These are phyloP conservation scores for Rhizophagus prolifer DNA, from an alignment of 192 early-diverging fungal genomes.

Conservation along the genomic window DNA sequence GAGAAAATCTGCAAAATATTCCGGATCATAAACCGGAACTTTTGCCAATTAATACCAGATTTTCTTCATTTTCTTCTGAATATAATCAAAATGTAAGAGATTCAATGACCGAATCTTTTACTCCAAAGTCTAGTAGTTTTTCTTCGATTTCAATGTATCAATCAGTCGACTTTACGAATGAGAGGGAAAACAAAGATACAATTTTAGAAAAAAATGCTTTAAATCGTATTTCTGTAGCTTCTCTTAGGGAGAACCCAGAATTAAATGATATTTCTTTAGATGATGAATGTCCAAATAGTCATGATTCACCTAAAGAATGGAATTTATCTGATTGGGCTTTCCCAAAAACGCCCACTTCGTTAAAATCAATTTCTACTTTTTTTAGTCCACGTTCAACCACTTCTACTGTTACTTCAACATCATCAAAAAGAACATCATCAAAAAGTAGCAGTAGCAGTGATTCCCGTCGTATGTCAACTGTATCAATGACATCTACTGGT, in stretches of 20 bases:
- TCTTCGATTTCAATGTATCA: slow-evolving; percentile 18
- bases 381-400: slow-evolving; percentile 26
- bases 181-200: neutral
- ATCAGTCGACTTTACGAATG: neutral
- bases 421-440: neutral
- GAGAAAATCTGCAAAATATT: neutral
- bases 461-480: slow-evolving; percentile 38
- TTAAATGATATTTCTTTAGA: slow-evolving; percentile 44
- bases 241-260: slow-evolving; percentile 37
- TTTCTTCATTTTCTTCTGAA: slow-evolving; percentile 11
- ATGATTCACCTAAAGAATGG: slow-evolving; percentile 33
- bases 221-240: slow-evolving; percentile 29
- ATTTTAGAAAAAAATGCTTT: neutral
- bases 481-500: slow-evolving; percentile 39
- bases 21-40: neutral
- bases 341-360: slow-evolving; percentile 16
- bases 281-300: slow-evolving; percentile 30
- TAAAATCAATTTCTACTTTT: neutral
- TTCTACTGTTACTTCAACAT: slow-evolving; percentile 15
- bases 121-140: slow-evolving; percentile 21
- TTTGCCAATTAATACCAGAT: neutral
- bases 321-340: slow-evolving; percentile 15
- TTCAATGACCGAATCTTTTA: neutral
- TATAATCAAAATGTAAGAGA: neutral
- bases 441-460: slow-evolving; percentile 1